phyloP scores from a whole-genome alignment of 805 yeast genomes.

The Metschnikowia amazonensis region DNA sequence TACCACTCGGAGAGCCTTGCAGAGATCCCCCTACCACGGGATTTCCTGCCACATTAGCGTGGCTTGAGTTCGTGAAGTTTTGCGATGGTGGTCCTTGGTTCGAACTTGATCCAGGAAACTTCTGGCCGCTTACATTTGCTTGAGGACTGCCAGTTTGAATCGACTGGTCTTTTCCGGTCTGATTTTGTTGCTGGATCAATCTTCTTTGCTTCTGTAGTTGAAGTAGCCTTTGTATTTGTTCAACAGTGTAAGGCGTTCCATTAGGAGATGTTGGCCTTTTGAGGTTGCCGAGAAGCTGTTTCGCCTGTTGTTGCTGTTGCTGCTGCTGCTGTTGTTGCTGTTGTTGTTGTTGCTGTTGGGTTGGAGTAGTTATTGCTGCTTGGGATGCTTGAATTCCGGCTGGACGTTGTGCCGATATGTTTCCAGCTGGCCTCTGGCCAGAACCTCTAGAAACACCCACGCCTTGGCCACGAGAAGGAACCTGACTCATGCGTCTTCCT shows the following conservation, averaged over 20 bases:
- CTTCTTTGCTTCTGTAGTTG: conserved; percentile 51
- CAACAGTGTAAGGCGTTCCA: conserved; percentile 56
- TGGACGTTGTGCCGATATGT: neutral
- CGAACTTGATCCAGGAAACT: neutral
- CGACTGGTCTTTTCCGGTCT: conserved; percentile 9
- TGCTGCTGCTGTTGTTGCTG: neutral
- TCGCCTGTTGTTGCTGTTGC: conserved; percentile 7
- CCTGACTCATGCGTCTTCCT: conserved; percentile 8
- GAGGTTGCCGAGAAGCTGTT: conserved; percentile 16
- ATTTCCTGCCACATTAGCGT: neutral
- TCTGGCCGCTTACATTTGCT: neutral
- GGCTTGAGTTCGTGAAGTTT: neutral
- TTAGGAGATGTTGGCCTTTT: conserved; percentile 47
- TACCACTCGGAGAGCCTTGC: conserved; percentile 1
- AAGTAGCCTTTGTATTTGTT: conserved; percentile 56
- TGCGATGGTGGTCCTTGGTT: neutral
- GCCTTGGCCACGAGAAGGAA: conserved; percentile 5
- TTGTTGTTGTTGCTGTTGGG: conserved; percentile 3
- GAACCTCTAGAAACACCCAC: neutral
- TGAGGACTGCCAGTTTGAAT: neutral
- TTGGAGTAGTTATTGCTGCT: neutral
- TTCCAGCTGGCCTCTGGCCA: neutral
- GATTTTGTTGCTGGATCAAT: conserved; percentile 43
- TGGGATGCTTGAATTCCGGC: conserved; percentile 3
- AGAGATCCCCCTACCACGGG: neutral